phyloP scores from a whole-genome alignment of 441 rosid species.

The Arabidopsis lyrata region DNA sequence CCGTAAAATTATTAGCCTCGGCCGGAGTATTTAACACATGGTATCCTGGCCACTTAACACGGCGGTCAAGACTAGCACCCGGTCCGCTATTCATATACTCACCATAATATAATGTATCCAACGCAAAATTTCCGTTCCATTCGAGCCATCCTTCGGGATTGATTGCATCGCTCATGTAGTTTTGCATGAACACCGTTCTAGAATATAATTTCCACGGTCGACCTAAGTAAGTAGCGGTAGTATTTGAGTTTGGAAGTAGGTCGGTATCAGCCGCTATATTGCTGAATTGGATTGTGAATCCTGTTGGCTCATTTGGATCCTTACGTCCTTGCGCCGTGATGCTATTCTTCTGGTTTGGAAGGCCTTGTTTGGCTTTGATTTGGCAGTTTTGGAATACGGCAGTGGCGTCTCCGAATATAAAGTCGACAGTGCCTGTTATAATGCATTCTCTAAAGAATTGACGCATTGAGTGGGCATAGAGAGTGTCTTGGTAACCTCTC shows the following conservation, averaged over 20 bases:
- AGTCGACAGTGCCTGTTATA: constrained; percentile 52
- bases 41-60: constrained; percentile 86
- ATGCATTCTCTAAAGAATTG: constrained; percentile 86
- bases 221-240: constrained; percentile 70
- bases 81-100: constrained; percentile 81
- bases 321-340: constrained; percentile 51
- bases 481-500: constrained; percentile 85
- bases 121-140: constrained; percentile 63
- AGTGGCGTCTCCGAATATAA: constrained; percentile 47
- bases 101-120: constrained; percentile 72
- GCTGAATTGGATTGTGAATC: constrained; percentile 84
- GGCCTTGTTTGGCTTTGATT: constrained; percentile 47
- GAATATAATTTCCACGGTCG: constrained; percentile 91
- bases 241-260: constrained; percentile 54
- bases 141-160: constrained; percentile 87
- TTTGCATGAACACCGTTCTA: constrained; percentile 75
- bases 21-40: constrained; percentile 55
- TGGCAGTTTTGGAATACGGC: constrained; percentile 46
- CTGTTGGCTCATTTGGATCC: constrained; percentile 49
- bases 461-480: constrained; percentile 88
- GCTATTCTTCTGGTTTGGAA: constrained; percentile 46
- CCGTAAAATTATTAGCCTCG: constrained; percentile 72
- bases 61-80: constrained; percentile 53
- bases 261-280: constrained; percentile 76
- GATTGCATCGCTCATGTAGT: constrained; percentile 57